Evolutionary conservation across 208 protist genomes (phyloP).

Genomic region (Leishmania braziliensis): DNA sequence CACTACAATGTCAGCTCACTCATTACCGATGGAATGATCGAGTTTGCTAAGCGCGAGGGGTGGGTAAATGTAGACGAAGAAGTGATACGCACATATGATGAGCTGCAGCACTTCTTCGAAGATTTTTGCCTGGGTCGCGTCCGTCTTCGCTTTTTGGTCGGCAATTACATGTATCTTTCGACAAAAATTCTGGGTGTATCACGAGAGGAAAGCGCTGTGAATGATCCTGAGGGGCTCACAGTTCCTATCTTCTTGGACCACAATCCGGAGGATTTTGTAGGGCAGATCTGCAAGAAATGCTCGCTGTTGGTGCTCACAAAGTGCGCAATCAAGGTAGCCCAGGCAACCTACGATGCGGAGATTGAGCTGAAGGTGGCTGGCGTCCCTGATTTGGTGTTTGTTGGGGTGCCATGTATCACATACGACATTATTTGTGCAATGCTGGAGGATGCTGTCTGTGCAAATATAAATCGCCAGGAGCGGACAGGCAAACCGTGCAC

Average conservation of each 20-base stretch:
- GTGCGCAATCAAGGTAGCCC: constrained; percentile 38
- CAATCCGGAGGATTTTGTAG: constrained; percentile 54
- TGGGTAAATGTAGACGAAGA: constrained; percentile 50
- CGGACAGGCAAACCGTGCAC: constrained; percentile 44
- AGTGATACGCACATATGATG: constrained; percentile 37
- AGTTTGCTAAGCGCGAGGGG: constrained; percentile 58
- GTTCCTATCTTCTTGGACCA: constrained; percentile 59
- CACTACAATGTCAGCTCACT: constrained; percentile 69
- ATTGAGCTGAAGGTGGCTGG: constrained; percentile 61
- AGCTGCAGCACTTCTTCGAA: constrained; percentile 60
- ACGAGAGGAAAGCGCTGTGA: constrained; percentile 21
- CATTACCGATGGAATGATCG: constrained; percentile 50
- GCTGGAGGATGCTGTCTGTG: constrained; percentile 63
- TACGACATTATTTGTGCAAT: constrained; percentile 74
- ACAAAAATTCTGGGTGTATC: constrained; percentile 56
- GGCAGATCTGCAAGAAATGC: constrained; percentile 63
- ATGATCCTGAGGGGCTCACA: constrained; percentile 45
- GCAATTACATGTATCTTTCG: constrained; percentile 79
- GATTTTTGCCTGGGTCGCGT: constrained; percentile 61
- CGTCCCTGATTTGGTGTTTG: constrained; percentile 46
- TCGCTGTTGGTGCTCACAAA: constrained; percentile 55
- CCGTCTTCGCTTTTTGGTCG: constrained; percentile 60
- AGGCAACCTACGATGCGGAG: constrained; percentile 44
- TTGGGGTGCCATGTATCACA: constrained; percentile 46
- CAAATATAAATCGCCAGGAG: constrained; percentile 63